phyloP scores from a whole-genome alignment of 805 yeast species.

The Groenewaldozyma salmanticensis region DNA sequence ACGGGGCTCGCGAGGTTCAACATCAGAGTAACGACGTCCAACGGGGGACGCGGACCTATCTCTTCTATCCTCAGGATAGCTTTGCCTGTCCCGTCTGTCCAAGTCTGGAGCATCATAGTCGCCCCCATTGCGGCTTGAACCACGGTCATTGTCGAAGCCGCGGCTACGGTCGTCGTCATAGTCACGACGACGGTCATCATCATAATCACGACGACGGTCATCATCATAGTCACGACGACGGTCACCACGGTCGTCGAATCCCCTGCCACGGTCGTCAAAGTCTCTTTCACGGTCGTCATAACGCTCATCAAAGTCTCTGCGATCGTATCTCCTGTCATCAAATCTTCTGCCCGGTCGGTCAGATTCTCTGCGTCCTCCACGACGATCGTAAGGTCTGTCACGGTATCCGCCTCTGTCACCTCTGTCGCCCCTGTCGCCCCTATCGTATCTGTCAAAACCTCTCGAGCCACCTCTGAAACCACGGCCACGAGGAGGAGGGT shows the following conservation, averaged over 20 bases:
- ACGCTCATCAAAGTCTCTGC: slow-evolving; percentile 18
- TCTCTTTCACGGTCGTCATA: slow-evolving; percentile 11
- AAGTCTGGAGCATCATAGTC: slow-evolving; percentile 5
- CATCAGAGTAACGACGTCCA: slow-evolving; percentile 4
- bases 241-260: slow-evolving; percentile 10
- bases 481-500: slow-evolving; percentile 19
- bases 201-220: slow-evolving; percentile 8
- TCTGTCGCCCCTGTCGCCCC: slow-evolving; percentile 35
- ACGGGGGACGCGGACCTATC: slow-evolving; percentile 17
- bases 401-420: slow-evolving; percentile 36
- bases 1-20: not conserved
- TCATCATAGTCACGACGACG: slow-evolving; percentile 1
- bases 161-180: slow-evolving; percentile 17
- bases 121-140: slow-evolving; percentile 2
- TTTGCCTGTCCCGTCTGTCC: not conserved
- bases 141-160: slow-evolving; percentile 24
- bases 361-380: slow-evolving; percentile 35
- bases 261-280: slow-evolving; percentile 12
- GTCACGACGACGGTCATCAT: slow-evolving; percentile 16
- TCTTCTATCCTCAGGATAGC: slow-evolving; percentile 9
- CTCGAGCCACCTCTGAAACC: slow-evolving; percentile 34
- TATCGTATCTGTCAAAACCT: slow-evolving; percentile 40
- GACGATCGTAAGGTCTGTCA: slow-evolving; percentile 32
- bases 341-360: slow-evolving; percentile 10
- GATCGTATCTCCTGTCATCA: slow-evolving; percentile 30